Evolutionary conservation across 1,139 yeast genomes (phyloP), one percentile per base, ranked within the genome.

Genomic region (Candida labiduridarum): DNA sequence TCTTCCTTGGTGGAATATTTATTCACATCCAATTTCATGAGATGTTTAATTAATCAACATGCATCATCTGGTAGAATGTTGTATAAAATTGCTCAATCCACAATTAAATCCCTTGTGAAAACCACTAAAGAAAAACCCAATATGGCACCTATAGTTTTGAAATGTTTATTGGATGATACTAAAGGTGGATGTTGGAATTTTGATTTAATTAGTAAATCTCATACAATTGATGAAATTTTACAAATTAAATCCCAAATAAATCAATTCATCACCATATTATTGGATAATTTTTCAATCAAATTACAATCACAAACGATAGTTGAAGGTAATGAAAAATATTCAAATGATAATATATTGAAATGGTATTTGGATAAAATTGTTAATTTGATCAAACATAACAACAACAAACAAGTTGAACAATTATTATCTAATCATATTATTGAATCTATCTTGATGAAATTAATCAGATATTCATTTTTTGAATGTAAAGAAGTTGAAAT

Each of bases 41-140:
- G 96, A 60, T 80, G 89, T 16, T 69, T 92, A 46, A 84, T 89
- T 53, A 89, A 90, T 64, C 98, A 92, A 63, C 73, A 89, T 2
- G 74, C 89, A 1, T 87, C 88, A 52, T 62, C 77, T 10, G 85
- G 83, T 52, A 76, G 97, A 50, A 67, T 84, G 55, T 74, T 92
- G 49, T 79, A 89, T 67, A 87, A 84, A 55, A 76, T 87, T 33
- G 85, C 96, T 0, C 77, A 77, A 49, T 76, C 72, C 52, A 76
- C 81, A 0, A 67, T 87, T 51, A 64, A 69, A 11, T 54, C 65
- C 7, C 71, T 89, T 15, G 67, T 76, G 2, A 69, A 69, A 1
- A 70, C 63, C 4, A 66, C 79, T 11, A 53, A 58, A 8, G 58
- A 62, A n/a, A 63, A 74, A 41, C 75, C 80, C 4, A 60, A 64